Base-by-base conservation (phyloP, 78 protist species). In the Fonticula alba region DNA sequence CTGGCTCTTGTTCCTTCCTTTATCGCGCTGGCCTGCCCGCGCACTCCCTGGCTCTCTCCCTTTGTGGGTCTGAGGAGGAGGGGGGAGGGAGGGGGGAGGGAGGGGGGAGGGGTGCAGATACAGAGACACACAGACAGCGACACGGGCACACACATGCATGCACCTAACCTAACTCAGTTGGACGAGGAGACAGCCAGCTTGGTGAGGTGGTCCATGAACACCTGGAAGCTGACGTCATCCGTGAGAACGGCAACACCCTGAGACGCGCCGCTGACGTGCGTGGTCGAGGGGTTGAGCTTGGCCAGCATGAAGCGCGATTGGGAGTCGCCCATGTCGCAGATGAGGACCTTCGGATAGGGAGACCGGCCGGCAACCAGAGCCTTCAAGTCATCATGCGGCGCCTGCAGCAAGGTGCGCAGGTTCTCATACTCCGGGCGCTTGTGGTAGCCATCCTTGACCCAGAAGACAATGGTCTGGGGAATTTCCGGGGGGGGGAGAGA, bases 301-400 rank as follows among this genome's bases (percentile, higher is more conserved):
- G 92, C 62, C 52, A 79, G 70, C 50, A 86, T 74, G 83, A 83
- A 81, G 62, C 92, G 85, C 0, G 87, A 88, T 60, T 86, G 91
- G 35, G 82, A 74, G 46, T 78, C 75, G 53, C 78, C 62, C 78
- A 83, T 88, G 71, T 74, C 86, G 66, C 84, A 73, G 38, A 78
- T 88, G 52, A 89, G 55, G 69, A 71, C 84, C 43, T 83, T 76
- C 40, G 83, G 86, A 49, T 74, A 54, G 33, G 89, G 89, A 68
- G 73, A 76, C 31, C 89, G 51, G 24, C 60, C 76, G n/a, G 38
- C 70, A 2, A 80, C 41, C 29, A 78, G 56, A 3, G 63, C 63
- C 79, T 76, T 62, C 6, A n/a, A n/a, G n/a, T n/a, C n/a, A n/a
- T n/a, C n/a, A n/a, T n/a, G n/a, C n/a, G n/a, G n/a, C 19, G 17